Base-by-base conservation (phyloP, 768 basidiomycete genomes). In the Amanita polypyramis region DNA sequence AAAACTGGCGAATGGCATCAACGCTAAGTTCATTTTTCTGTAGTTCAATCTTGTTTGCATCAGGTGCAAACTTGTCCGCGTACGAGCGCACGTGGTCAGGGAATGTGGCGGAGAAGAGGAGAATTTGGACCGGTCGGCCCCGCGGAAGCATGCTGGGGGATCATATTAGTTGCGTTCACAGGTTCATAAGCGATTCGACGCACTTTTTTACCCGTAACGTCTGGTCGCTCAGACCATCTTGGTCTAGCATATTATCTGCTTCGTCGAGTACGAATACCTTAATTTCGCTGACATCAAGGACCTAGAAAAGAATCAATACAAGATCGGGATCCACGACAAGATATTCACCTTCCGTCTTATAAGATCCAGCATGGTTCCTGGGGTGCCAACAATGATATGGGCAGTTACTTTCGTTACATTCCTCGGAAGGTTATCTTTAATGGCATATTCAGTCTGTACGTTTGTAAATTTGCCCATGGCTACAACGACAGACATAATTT, bases 91-190 rank as follows among this genome's bases (percentile, higher is more conserved):
- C 95, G 52, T 86, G 76, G 60, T 95, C 91, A 17, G 92, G 88
- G 76, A 98, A 99, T 4, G 96, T 99, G 23, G 96, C 96, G 1
- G 95, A 98, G 73, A 99, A 99, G 44, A 98, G 82, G 51, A 98
- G 82, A 55, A 92, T 92, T 61, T 98, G 96, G 19, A 76, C 69
- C 51, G 67, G 70, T 23, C 65, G 65, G 23, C 49, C 58, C 14
- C 73, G 72, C 17, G 79, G 77, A 20, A 84, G 73, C 63, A 80
- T 70, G 60, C 84, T 85, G 12, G 21, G 5, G 49, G n/a, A 19
- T 27, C 14, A 25, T 4, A 19, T 29, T 35, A 27, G 48, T 37
- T 44, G 21, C 50, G 23, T 19, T 29, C 11, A 9, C 49, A 12
- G 36, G 6, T 21, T 1, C 36, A 39, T 37, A 43, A 23, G 29